Evolutionary conservation across 345 rosid genomes (phyloP).

Genomic region (Jatropha curcas): DNA sequence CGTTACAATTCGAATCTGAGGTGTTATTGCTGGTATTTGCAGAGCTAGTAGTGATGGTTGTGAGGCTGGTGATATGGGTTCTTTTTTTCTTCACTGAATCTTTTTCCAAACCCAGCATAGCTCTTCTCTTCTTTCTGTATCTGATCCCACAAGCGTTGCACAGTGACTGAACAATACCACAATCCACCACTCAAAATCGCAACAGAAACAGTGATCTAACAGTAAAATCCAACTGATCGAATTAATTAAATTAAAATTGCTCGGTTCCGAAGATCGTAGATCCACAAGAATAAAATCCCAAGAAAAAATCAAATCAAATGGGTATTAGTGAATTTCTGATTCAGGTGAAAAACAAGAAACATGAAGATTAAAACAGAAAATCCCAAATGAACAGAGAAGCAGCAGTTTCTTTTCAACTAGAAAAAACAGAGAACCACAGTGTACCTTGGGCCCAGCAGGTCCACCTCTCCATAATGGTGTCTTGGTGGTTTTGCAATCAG

Average conservation of each 20-base stretch:
- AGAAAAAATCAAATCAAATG: neutral
- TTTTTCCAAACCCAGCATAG: constrained; percentile 28
- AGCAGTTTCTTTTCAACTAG: no score
- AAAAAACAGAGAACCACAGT: neutral
- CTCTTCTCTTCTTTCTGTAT: constrained; percentile 59
- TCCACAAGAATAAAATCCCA: neutral
- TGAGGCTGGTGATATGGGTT: neutral
- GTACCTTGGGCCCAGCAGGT: constrained; percentile 84
- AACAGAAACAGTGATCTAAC: neutral
- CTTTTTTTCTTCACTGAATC: constrained; percentile 33
- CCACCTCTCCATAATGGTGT: constrained; percentile 97
- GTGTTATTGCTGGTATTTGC: neutral
- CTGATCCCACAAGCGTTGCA: constrained; percentile 97
- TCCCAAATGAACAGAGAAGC: neutral
- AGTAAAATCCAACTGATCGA: constrained; percentile 1
- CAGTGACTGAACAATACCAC: constrained; percentile 49
- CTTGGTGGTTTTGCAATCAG: constrained; percentile 70
- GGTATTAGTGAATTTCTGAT: neutral
- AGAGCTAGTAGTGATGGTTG: neutral
- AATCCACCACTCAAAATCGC: neutral
- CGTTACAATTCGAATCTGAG: neutral
- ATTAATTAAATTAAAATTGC: neutral
- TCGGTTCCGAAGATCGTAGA: neutral
- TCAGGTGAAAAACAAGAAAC: neutral
- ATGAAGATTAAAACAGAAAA: neutral